phyloP scores from a whole-genome alignment of 2,329 filamentous ascomycete species.

The Emergomyces pasteurianus region DNA sequence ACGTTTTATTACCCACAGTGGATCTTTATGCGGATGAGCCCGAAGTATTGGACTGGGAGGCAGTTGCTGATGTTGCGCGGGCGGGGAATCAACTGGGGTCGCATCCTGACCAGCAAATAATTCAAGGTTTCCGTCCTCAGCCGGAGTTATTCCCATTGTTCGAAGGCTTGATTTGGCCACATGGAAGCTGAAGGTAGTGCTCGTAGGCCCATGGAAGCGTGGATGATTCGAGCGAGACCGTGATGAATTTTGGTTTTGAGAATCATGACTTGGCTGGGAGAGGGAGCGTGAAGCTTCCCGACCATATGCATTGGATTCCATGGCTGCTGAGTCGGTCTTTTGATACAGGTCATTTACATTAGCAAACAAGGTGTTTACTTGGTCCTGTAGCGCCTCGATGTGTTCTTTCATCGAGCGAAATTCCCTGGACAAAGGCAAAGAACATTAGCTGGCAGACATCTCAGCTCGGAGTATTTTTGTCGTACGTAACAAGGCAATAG shows the following conservation, averaged over 20 bases:
- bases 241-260: conserved; percentile 20
- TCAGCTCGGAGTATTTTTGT: neutral
- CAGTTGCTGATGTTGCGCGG: conserved; percentile 17
- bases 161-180: conserved; percentile 78
- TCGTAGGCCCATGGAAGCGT: conserved; percentile 73
- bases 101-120: conserved; percentile 40
- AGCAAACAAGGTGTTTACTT: conserved; percentile 66
- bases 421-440: conserved; percentile 40
- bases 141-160: conserved; percentile 70
- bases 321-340: conserved; percentile 22
- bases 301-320: conserved; percentile 19
- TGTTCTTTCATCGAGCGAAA: conserved; percentile 71
- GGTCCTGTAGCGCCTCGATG: conserved; percentile 64
- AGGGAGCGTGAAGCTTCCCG: conserved; percentile 30
- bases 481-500: neutral
- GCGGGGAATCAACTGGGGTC: conserved; percentile 39
- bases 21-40: conserved; percentile 50
- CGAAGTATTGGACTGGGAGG: conserved; percentile 16
- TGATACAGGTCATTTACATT: conserved; percentile 56
- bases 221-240: conserved; percentile 45
- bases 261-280: conserved; percentile 16
- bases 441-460: neutral
- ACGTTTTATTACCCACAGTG: conserved; percentile 64
- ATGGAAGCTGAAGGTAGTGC: conserved; percentile 71
- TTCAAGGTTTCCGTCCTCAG: conserved; percentile 50